Evolutionary conservation across 208 protist genomes (phyloP).

Genomic region (Leishmania major): DNA sequence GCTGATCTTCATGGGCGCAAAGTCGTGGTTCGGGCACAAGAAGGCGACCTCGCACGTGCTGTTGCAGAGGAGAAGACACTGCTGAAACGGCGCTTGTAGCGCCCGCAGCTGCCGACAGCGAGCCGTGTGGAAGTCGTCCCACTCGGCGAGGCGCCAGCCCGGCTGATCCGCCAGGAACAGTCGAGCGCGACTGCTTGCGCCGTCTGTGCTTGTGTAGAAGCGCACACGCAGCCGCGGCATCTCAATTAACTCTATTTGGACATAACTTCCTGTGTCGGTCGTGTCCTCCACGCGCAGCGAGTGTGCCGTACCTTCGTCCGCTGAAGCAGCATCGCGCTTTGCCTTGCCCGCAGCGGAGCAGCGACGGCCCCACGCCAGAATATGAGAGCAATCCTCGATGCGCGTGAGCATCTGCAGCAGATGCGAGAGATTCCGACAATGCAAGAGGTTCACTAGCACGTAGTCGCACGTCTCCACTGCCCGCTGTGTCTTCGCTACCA

Average conservation of each 20-base stretch:
- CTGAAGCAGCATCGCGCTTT: background rate
- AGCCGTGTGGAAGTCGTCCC: constrained; percentile 33
- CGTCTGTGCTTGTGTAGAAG: constrained; percentile 72
- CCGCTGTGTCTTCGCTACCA: constrained; percentile 14
- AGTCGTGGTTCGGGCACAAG: constrained; percentile 81
- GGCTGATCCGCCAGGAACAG: constrained; percentile 82
- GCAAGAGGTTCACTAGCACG: constrained; percentile 53
- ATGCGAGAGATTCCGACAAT: constrained; percentile 34
- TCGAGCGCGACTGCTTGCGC: constrained; percentile 37
- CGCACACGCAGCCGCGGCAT: constrained; percentile 88
- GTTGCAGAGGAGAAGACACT: constrained; percentile 74
- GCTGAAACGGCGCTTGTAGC: constrained; percentile 55
- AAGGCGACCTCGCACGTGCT: constrained; percentile 56
- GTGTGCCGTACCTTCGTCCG: background rate
- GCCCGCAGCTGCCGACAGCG: constrained; percentile 29
- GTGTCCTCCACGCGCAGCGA: constrained; percentile 15
- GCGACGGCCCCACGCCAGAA: constrained; percentile 76
- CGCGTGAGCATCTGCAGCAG: constrained; percentile 60
- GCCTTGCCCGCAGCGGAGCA: constrained; percentile 2
- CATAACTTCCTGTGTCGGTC: background rate
- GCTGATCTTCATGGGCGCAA: constrained; percentile 45
- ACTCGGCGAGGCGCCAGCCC: constrained; percentile 68
- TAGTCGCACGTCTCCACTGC: constrained; percentile 27
- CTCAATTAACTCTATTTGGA: constrained; percentile 79
- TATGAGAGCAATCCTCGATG: constrained; percentile 88